Conservation (phyloP, 164 flowering plant species). For the Sedum album region DNA sequence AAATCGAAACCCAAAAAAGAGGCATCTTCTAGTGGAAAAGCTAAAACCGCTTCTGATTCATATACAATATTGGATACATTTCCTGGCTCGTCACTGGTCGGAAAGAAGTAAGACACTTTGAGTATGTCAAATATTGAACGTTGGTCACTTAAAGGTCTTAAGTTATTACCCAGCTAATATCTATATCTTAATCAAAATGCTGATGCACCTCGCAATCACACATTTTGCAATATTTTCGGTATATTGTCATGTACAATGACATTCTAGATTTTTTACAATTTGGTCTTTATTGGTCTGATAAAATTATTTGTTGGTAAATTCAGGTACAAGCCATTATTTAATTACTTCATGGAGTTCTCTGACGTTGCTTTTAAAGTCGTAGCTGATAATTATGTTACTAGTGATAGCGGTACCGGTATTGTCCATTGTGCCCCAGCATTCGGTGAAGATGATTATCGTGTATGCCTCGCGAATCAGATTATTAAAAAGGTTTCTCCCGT, state of each 20-base stretch:
- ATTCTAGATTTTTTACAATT: not conserved
- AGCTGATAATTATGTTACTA: slow-evolving; percentile 83
- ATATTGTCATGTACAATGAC: not conserved
- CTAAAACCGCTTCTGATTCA: slow-evolving; percentile 26
- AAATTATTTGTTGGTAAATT: slow-evolving; percentile 11
- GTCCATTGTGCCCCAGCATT: slow-evolving; percentile 99
- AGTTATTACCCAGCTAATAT: not conserved
- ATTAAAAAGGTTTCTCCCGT: slow-evolving; percentile 46
- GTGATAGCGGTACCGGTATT: slow-evolving; percentile 94
- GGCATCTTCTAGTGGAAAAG: slow-evolving; percentile 45
- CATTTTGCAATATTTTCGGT: not conserved
- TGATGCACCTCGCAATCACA: not conserved
- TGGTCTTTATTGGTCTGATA: not conserved
- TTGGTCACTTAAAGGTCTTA: not conserved
- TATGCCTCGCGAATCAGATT: slow-evolving; percentile 56
- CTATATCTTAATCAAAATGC: not conserved
- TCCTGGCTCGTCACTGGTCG: slow-evolving; percentile 66
- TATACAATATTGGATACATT: slow-evolving; percentile 61
- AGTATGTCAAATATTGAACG: not conserved
- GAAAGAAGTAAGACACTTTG: slow-evolving; percentile 51
- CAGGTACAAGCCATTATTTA: slow-evolving; percentile 87
- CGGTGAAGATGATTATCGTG: slow-evolving; percentile 97
- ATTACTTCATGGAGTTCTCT: slow-evolving; percentile 66
- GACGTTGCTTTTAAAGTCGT: slow-evolving; percentile 79
- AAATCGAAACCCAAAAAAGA: slow-evolving; percentile 41